A percentile compares a stretch with the other conserved stretches of the same genome.
Conservation (phyloP, 345 rosid species). For the Noccaea bulbosa region DNA sequence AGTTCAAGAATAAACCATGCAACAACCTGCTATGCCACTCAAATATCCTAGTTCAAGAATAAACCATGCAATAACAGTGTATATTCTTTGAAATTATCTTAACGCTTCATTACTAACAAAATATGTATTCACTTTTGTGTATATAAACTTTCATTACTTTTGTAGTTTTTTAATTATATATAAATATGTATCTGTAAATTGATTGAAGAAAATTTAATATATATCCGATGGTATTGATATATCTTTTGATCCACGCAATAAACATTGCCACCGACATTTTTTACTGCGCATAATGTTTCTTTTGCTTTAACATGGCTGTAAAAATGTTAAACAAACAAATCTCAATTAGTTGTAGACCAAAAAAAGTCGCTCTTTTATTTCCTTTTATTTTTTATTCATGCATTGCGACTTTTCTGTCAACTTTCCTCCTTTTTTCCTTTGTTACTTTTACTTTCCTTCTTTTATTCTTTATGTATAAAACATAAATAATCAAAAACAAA, state of each 20-base stretch:
- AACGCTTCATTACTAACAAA: too few relatives aligned
- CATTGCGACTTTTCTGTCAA: neutral
- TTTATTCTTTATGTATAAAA: neutral
- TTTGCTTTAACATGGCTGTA: constrained; percentile 22
- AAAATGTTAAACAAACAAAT: neutral
- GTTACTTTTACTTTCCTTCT: constrained; percentile 23
- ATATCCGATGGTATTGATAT: neutral
- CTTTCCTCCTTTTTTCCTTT: constrained; percentile 5
- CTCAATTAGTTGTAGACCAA: neutral
- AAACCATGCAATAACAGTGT: too few relatives aligned
- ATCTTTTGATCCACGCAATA: neutral
- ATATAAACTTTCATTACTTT: too few relatives aligned
- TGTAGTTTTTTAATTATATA: neutral
- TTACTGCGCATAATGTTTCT: neutral
- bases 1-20: too few relatives aligned
- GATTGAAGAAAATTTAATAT: neutral
- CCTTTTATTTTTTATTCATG: constrained; percentile 14
- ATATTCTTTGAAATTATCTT: too few relatives aligned
- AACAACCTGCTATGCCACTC: too few relatives aligned
- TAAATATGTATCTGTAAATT: neutral
- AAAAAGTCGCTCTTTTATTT: constrained; percentile 1
- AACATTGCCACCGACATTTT: constrained; percentile 2
- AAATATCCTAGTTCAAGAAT: too few relatives aligned
- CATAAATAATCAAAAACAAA: too few relatives aligned
- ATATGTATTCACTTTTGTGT: too few relatives aligned